phyloP scores from a whole-genome alignment of 768 basidiomycete species.

The Hericium rajendrae region DNA sequence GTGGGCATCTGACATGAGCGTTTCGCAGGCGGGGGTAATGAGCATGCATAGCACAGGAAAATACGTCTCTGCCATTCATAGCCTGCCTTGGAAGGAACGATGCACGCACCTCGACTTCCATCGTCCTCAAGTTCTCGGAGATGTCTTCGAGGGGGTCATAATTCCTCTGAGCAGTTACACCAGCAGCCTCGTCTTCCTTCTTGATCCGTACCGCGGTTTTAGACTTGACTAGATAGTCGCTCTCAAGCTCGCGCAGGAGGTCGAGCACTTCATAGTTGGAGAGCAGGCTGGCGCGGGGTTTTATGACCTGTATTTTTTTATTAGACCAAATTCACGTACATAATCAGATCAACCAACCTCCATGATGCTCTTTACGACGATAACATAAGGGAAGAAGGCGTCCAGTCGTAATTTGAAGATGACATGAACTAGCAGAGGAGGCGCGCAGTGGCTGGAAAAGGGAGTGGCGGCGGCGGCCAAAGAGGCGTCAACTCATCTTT shows the following conservation, averaged over 20 bases:
- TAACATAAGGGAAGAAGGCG: too few species aligned
- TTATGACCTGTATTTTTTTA: conserved; percentile 41
- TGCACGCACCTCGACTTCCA: conserved; percentile 67
- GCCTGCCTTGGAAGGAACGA: background rate
- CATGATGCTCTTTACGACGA: background rate
- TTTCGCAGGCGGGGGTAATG: too few species aligned
- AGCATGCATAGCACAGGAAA: too few species aligned
- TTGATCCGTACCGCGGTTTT: conserved; percentile 66
- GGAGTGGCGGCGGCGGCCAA: background rate
- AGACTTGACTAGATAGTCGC: conserved; percentile 58
- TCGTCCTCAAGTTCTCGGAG: conserved; percentile 73
- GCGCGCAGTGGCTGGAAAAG: conserved; percentile 6
- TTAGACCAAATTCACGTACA: background rate
- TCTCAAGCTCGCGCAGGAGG: conserved; percentile 68
- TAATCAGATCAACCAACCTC: background rate
- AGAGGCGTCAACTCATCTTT: conserved; percentile 5
- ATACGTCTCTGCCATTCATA: too few species aligned
- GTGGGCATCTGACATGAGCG: too few species aligned
- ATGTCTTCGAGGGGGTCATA: conserved; percentile 39
- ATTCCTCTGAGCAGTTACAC: conserved; percentile 20
- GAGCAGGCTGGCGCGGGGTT: conserved; percentile 67
- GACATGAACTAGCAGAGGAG: background rate
- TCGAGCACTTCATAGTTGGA: conserved; percentile 82
- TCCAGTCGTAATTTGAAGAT: too few species aligned
- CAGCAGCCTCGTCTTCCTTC: conserved; percentile 60